A percentile compares a stretch with the other conserved stretches of the same genome.
Conservation (phyloP, 768 basidiomycete genomes). For the Crucibulum laeve region DNA sequence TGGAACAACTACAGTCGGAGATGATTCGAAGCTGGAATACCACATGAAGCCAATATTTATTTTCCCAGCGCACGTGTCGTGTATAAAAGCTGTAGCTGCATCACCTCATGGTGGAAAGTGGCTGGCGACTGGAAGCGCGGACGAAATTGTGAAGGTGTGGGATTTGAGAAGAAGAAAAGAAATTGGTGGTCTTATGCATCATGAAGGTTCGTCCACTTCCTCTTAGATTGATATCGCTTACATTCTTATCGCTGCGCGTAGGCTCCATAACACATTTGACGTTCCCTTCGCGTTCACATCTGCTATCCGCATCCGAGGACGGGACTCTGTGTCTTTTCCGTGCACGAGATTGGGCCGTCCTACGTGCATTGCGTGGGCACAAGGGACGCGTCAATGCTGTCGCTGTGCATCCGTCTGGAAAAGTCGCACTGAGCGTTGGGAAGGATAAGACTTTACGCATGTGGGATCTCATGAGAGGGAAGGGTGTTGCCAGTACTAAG, state of each 20-base stretch:
- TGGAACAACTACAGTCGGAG: constrained; percentile 42
- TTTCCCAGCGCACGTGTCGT: constrained; percentile 95
- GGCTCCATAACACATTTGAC: constrained; percentile 88
- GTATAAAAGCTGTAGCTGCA: constrained; percentile 85
- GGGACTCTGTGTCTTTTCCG: constrained; percentile 88
- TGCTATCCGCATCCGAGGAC: constrained; percentile 91
- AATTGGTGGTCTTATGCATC: constrained; percentile 91
- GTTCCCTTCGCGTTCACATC: constrained; percentile 86
- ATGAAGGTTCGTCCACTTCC: constrained; percentile 65
- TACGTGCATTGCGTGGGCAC: constrained; percentile 87
- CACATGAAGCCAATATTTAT: constrained; percentile 81
- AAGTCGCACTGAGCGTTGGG: constrained; percentile 88
- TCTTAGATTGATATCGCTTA: background rate
- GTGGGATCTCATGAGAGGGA: constrained; percentile 99
- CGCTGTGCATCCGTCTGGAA: constrained; percentile 89
- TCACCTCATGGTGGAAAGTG: constrained; percentile 91
- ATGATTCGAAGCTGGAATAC: constrained; percentile 26
- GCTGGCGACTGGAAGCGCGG: constrained; percentile 93
- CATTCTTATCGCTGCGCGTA: constrained; percentile 21
- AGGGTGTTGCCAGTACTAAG: constrained; percentile 84
- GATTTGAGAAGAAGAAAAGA: constrained; percentile 89
- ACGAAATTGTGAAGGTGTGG: constrained; percentile 97
- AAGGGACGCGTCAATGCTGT: constrained; percentile 89
- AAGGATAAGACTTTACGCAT: constrained; percentile 86
- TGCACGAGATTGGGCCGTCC: constrained; percentile 89